A percentile compares a stretch with the other conserved stretches of the same genome.
These are phyloP conservation scores for Penicillium dipodomyicola DNA, from an alignment of 495 filamentous ascomycete species.

Conservation along the genomic window DNA sequence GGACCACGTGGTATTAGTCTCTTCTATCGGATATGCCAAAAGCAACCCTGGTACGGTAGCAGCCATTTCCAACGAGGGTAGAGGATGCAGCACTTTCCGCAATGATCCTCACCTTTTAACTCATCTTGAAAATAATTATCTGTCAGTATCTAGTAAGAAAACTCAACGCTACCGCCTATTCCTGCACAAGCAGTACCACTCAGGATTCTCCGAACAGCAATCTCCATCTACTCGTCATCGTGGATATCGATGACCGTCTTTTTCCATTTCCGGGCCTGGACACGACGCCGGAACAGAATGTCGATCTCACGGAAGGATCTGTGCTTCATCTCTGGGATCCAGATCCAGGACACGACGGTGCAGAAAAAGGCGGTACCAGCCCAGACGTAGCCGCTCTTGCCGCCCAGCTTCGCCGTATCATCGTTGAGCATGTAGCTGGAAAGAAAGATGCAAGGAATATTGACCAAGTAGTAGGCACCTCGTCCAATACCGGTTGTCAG, in stretches of 20 bases:
- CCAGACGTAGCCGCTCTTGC: constrained; percentile 54
- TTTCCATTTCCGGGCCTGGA: constrained; percentile 57
- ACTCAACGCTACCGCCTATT: too few relatives aligned
- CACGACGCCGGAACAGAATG: constrained; percentile 51
- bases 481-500: constrained; percentile 58
- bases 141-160: too few relatives aligned
- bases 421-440: constrained; percentile 51
- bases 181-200: too few relatives aligned
- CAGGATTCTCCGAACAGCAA: constrained; percentile 1
- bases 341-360: constrained; percentile 57
- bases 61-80: too few relatives aligned
- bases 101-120: too few relatives aligned
- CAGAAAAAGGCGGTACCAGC: constrained; percentile 50
- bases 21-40: too few relatives aligned
- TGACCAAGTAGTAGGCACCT: constrained; percentile 50
- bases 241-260: constrained; percentile 49
- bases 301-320: constrained; percentile 54
- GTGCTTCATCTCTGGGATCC: constrained; percentile 53
- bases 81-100: too few relatives aligned
- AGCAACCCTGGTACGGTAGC: too few relatives aligned
- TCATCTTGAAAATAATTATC: too few relatives aligned
- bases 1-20: too few relatives aligned
- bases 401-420: constrained; percentile 44
- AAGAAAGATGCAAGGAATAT: constrained; percentile 55
- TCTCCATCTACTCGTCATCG: constrained; percentile 51